Evolutionary conservation across 2,329 filamentous ascomycete genomes (phyloP), one percentile per base, ranked within the genome.

Genomic region (Amauroascus niger): DNA sequence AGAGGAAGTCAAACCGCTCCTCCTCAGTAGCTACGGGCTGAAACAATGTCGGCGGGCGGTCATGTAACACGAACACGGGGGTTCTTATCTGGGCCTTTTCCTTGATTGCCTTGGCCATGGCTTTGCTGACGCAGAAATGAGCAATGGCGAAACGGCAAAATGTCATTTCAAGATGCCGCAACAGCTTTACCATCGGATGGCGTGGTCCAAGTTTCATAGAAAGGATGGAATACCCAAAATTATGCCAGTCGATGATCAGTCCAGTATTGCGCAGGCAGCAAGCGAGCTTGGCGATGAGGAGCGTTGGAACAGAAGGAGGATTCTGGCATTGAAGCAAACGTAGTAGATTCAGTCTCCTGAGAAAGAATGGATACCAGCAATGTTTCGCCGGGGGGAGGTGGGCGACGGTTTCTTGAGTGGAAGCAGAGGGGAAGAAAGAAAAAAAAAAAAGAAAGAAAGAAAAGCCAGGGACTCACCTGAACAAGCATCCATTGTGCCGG

Each of bases 211-310:
- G 72, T 57, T 83, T 84, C 47, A 85, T 69, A 1, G 79, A 86
- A 2, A 98, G 80, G 62, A 98, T 95, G 7, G 88, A 91, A 77
- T 91, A 95, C 61, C 91, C 93, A 69, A 96, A 97, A 71, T 98
- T 98, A 74, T 98, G 93, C 93, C 93, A 98, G 74, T 98, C 93
- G 53, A 97, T 86, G 57, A 97, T 77, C 3, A 98, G 78, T 54
- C 81, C 80, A 37, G 87, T 95, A 61, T 87, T 84, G 48, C 93
- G 84, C 49, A 95, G 68, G 61, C 83, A 79, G 63, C 87, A 87
- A 46, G 88, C 76, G 2, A 90, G 57, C 20, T 83, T 76, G 14
- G 88, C 86, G 35, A 96, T 75, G 49, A 84, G 80, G 20, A 98
- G 79, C 0, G 89, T 95, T 0, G 93, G 93, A 55, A 97, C 95